These are phyloP conservation scores for Sherardia arvensis DNA, from an alignment of 257 asterid genomes.

Conservation along the genomic window DNA sequence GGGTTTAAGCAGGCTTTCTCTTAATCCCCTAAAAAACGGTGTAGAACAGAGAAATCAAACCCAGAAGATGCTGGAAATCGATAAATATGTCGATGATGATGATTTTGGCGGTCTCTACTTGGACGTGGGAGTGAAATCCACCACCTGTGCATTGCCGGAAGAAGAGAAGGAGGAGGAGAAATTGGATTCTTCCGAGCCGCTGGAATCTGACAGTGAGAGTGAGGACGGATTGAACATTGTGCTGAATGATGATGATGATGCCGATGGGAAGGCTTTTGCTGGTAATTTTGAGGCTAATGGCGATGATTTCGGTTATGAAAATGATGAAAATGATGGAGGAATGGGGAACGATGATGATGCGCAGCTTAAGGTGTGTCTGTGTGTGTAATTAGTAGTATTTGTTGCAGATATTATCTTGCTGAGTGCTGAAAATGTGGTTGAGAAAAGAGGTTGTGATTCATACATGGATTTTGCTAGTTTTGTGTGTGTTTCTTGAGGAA, in stretches of 20 bases:
- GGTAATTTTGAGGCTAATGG: constrained; percentile 7
- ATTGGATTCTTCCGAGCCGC: constrained; percentile 6
- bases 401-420: no score
- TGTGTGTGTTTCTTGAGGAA: not conserved
- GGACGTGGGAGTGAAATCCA: constrained; percentile 47
- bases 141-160: constrained; percentile 19
- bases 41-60: not conserved
- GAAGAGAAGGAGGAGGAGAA: not conserved
- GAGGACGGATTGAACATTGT: constrained; percentile 32
- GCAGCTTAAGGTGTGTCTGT: constrained; percentile 15
- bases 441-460: not conserved
- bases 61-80: constrained; percentile 27
- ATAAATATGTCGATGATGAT: constrained; percentile 24
- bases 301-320: not conserved
- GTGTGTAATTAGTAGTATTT: not conserved
- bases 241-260: constrained; percentile 20
- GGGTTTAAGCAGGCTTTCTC: constrained; percentile 22
- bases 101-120: constrained; percentile 58
- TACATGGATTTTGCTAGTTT: not conserved
- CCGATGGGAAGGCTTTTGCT: constrained; percentile 1
- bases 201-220: constrained; percentile 13
- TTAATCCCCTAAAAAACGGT: not conserved
- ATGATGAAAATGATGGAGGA: not conserved
- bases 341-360: constrained; percentile 5
- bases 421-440: not conserved